phyloP scores from a whole-genome alignment of 345 rosid genomes.

The Hibiscus mutabilis region DNA sequence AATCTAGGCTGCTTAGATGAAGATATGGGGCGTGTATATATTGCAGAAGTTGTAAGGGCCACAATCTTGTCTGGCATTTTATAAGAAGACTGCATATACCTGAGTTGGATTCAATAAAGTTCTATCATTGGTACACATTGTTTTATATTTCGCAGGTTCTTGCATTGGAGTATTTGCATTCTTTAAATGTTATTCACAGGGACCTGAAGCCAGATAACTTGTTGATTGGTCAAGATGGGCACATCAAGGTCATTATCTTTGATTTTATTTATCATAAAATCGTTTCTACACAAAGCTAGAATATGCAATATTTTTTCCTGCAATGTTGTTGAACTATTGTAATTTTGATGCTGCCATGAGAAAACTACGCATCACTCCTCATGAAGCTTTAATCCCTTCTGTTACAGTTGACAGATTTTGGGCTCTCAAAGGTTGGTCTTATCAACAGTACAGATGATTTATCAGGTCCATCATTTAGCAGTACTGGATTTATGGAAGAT shows the following conservation, averaged over 20 bases:
- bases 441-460: constrained; percentile 95
- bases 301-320: neutral
- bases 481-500: constrained; percentile 43
- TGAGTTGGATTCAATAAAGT: constrained; percentile 12
- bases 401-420: constrained; percentile 97
- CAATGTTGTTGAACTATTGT: neutral
- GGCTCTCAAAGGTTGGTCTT: constrained; percentile 96
- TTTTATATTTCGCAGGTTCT: constrained; percentile 67
- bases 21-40: constrained; percentile 81
- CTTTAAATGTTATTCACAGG: constrained; percentile 85
- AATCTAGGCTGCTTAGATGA: constrained; percentile 90
- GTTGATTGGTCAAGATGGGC: constrained; percentile 97
- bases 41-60: constrained; percentile 90
- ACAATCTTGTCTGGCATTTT: constrained; percentile 10
- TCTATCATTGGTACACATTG: constrained; percentile 28
- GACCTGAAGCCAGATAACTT: constrained; percentile 97
- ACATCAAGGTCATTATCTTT: constrained; percentile 66
- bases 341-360: neutral
- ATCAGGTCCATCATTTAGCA: constrained; percentile 56
- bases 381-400: constrained; percentile 26
- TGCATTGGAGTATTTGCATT: constrained; percentile 96
- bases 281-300: neutral
- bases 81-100: neutral
- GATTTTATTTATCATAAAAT: neutral
- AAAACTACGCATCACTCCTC: constrained; percentile 7